phyloP scores from a whole-genome alignment of 768 basidiomycete genomes.

The Roridomyces roridus region DNA sequence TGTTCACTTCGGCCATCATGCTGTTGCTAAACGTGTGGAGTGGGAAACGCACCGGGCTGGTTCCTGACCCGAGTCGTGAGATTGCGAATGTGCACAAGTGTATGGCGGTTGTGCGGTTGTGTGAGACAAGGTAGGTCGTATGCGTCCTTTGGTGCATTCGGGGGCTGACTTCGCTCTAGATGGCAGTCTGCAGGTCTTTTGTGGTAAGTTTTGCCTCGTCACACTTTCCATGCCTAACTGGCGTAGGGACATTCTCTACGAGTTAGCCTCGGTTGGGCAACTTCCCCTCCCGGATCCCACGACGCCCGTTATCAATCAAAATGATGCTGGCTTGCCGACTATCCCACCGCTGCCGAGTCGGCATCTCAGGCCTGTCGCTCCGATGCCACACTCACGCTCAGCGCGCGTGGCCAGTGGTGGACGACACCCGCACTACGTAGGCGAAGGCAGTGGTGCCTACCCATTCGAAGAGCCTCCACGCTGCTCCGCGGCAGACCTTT shows the following conservation, averaged over 20 bases:
- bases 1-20: conserved; percentile 54
- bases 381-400: background rate
- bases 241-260: conserved; percentile 26
- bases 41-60: conserved; percentile 54
- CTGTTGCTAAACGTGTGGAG: conserved; percentile 74
- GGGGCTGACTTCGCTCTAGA: conserved; percentile 27
- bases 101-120: conserved; percentile 52
- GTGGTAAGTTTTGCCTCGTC: conserved; percentile 27
- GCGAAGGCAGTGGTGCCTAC: background rate
- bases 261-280: conserved; percentile 28
- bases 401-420: background rate
- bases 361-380: background rate
- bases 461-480: background rate
- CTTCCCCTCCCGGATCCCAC: conserved; percentile 4
- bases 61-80: conserved; percentile 56
- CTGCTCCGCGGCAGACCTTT: conserved; percentile 12
- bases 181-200: conserved; percentile 50
- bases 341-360: too few relatives aligned
- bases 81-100: conserved; percentile 67
- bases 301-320: background rate
- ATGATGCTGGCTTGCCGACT: background rate
- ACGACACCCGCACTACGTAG: too few relatives aligned
- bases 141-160: background rate
- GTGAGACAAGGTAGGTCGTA: conserved; percentile 43
- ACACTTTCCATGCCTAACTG: background rate